A percentile compares a stretch with the other conserved stretches of the same genome.
These are phyloP conservation scores for Pleomassaria siparia DNA, from an alignment of 2,329 filamentous ascomycete genomes.

Conservation along the genomic window DNA sequence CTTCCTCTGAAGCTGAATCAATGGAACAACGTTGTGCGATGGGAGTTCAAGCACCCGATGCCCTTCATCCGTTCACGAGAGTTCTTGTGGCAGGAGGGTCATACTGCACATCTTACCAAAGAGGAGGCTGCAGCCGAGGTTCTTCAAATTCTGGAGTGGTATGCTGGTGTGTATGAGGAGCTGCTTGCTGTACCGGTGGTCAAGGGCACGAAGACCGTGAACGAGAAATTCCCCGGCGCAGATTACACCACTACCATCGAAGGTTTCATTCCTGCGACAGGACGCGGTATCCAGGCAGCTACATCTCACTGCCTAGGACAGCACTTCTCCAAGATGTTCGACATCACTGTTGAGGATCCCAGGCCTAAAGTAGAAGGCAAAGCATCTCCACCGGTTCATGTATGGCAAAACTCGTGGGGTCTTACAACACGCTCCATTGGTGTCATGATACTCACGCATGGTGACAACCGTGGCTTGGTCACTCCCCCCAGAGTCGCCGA, in stretches of 20 bases:
- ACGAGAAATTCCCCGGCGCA: constrained; percentile 96
- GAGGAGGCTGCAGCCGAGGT: constrained; percentile 82
- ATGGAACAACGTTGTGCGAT: constrained; percentile 94
- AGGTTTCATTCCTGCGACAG: constrained; percentile 93
- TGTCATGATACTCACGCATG: constrained; percentile 98
- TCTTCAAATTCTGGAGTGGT: constrained; percentile 87
- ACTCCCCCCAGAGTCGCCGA: constrained; percentile 89
- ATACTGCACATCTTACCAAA: constrained; percentile 87
- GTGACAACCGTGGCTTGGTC: constrained; percentile 92
- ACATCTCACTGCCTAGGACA: constrained; percentile 95
- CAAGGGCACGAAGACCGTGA: constrained; percentile 91
- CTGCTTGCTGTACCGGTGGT: constrained; percentile 94
- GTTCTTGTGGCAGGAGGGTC: constrained; percentile 98
- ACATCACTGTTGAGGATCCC: constrained; percentile 95
- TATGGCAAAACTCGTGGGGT: constrained; percentile 99
- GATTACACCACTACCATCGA: constrained; percentile 97
- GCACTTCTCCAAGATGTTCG: constrained; percentile 99
- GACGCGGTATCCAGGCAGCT: constrained; percentile 92
- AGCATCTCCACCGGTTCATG: constrained; percentile 69
- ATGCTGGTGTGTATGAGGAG: constrained; percentile 89
- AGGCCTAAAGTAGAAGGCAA: constrained; percentile 65
- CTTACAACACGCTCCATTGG: constrained; percentile 95
- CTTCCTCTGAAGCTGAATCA: constrained; percentile 93
- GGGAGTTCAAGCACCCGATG: constrained; percentile 85
- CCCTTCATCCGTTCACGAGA: constrained; percentile 84